Percentiles rank a stretch among this genome's conserved stretches.
Conservation (phyloP, 2,329 filamentous ascomycete genomes). For the Colletotrichum acutatum region DNA sequence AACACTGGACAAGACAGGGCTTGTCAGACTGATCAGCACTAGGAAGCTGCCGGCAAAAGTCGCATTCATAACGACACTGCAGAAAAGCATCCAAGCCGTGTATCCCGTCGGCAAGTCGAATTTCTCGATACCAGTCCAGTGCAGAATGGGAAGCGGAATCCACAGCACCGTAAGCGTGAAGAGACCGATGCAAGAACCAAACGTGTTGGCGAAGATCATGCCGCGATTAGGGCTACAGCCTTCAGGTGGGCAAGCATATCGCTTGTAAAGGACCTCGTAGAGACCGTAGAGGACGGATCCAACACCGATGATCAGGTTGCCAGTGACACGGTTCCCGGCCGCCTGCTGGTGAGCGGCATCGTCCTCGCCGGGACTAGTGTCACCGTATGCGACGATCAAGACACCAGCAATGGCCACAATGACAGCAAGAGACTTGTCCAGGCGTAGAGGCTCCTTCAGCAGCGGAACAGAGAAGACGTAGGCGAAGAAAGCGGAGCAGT, state of each 20-base stretch:
- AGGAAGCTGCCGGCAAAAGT: slow-evolving; percentile 94
- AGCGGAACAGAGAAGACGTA: slow-evolving; percentile 96
- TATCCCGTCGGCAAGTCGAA: slow-evolving; percentile 85
- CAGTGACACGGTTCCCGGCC: slow-evolving; percentile 76
- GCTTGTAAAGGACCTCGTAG: slow-evolving; percentile 98
- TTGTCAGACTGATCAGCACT: slow-evolving; percentile 91
- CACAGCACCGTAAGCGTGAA: slow-evolving; percentile 92
- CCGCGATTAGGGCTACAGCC: slow-evolving; percentile 86
- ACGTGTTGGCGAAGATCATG: slow-evolving; percentile 94
- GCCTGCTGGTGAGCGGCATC: slow-evolving; percentile 56
- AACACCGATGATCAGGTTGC: slow-evolving; percentile 91
- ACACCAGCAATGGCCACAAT: slow-evolving; percentile 89
- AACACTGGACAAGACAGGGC: slow-evolving; percentile 90
- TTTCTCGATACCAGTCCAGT: slow-evolving; percentile 79
- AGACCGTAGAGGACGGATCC: slow-evolving; percentile 95
- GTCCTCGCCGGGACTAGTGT: slow-evolving; percentile 61
- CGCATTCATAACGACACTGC: slow-evolving; percentile 88
- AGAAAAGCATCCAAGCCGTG: slow-evolving; percentile 81
- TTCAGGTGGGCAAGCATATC: slow-evolving; percentile 90
- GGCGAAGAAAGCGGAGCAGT: slow-evolving; percentile 98
- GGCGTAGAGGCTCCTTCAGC: slow-evolving; percentile 83
- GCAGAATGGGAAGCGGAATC: slow-evolving; percentile 89
- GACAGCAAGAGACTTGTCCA: slow-evolving; percentile 89
- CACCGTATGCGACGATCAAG: slow-evolving; percentile 94
- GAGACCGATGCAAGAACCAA: slow-evolving; percentile 85